Base-by-base conservation (phyloP, 2,329 filamentous ascomycete genomes). In the Tolypocladium inflatum region DNA sequence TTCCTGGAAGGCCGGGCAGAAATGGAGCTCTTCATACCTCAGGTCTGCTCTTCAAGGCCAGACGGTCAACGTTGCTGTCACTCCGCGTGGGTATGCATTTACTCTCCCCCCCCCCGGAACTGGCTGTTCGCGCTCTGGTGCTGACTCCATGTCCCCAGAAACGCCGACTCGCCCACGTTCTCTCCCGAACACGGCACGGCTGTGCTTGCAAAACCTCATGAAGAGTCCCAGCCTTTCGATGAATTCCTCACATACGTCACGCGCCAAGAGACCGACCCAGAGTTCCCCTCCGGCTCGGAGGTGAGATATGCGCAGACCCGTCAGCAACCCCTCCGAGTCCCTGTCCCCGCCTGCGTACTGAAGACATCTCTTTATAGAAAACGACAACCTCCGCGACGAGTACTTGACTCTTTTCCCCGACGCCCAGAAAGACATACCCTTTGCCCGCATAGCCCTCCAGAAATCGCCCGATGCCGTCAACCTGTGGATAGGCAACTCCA, bases 361-460 rank as follows among this genome's bases (percentile, higher is more conserved):
- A 37, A 4, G 4, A 4, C 0, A 6, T 21, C 17, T 30, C 42
- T 9, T 21, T 17, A 23, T 58, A 86, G 85, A 94, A 75, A 91
- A 94, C 68, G 88, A 93, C 70, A 94, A 93, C 66, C 79, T 94
- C 23, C 83, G 86, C 2, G 78, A 85, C 59, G 90, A 94, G 71
- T 94, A 92, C 68, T 62, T 74, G 0, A 65, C 76, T 0, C 78
- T 94, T 2, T 84, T 86, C 67, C 66, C 74, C 0, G 80, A 89
- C 63, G 82, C 90, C 0, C 86, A 84, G 13, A 71, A 71, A 3
- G 80, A 81, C 57, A 84, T 93, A 53, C 80, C 87, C 1, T 94
- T 89, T 69, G 89, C 89, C 0, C 81, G 86, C 35, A 85, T 90
- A 60, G 89, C 89, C 0, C 80, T 93, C 0, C 75, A 81, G 43